Conservation (phyloP, 306 rosid genomes). For the Carpinus viminea region DNA sequence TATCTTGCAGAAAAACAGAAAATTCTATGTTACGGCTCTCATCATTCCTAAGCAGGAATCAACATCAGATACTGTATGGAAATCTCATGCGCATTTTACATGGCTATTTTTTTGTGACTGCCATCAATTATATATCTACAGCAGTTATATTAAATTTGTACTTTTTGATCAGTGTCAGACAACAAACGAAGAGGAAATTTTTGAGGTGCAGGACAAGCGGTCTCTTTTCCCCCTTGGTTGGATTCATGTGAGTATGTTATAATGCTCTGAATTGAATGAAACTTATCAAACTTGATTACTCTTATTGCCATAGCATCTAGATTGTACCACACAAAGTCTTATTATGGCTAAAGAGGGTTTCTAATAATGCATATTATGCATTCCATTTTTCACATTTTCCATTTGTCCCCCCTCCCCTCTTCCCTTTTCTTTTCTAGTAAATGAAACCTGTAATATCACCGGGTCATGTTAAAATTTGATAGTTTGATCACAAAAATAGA, state of each 20-base stretch:
- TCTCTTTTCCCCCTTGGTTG: conserved; percentile 99
- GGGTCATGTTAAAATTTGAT: not conserved
- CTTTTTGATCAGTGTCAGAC: conserved; percentile 77
- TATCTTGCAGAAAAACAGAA: conserved; percentile 83
- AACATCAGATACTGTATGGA: conserved; percentile 82
- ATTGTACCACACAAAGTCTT: not conserved
- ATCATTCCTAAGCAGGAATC: conserved; percentile 96
- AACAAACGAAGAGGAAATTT: conserved; percentile 94
- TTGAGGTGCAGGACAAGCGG: conserved; percentile 87
- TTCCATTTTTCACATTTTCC: not conserved
- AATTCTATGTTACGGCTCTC: conserved; percentile 81
- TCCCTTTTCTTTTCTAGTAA: not conserved
- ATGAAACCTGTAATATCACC: not conserved
- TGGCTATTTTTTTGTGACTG: conserved; percentile 15
- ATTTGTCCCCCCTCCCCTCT: not conserved
- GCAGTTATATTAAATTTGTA: conserved; percentile 7
- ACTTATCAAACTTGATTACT: not conserved
- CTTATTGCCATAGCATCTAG: not conserved
- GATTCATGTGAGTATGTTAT: conserved; percentile 86
- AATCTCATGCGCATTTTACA: conserved; percentile 19
- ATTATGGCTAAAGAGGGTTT: too few species aligned
- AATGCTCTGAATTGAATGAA: conserved; percentile 7
- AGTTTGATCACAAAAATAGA: too few species aligned
- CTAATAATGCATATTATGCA: not conserved
- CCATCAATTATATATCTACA: conserved; percentile 11